phyloP scores from a whole-genome alignment of 1,284 basidiomycete genomes.

The Heliocybe sulcata region DNA sequence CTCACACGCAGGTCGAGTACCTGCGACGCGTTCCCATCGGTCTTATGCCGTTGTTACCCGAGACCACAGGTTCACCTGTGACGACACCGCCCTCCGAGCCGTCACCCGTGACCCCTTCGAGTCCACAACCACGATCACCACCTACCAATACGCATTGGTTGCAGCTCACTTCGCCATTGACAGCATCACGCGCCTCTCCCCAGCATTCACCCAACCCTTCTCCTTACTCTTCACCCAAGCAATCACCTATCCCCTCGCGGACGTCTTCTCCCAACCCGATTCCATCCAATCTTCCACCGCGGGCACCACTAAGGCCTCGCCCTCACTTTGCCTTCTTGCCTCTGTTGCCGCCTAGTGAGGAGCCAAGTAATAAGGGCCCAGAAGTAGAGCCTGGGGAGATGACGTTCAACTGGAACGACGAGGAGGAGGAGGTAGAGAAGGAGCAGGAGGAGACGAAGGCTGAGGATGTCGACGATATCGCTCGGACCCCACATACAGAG shows the following conservation, averaged over 20 bases:
- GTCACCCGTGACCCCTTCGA: neutral
- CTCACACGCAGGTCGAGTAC: neutral
- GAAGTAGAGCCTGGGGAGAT: neutral
- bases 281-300: neutral
- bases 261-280: neutral
- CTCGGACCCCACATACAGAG: neutral
- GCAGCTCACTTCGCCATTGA: neutral
- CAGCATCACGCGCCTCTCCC: neutral
- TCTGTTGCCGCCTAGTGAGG: neutral
- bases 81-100: neutral
- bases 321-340: neutral
- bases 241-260: too few relatives aligned
- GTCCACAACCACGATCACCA: neutral
- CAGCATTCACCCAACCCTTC: neutral
- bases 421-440: neutral
- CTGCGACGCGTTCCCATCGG: neutral
- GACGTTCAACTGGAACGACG: neutral
- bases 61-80: neutral
- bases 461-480: neutral
- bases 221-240: neutral
- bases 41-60: neutral
- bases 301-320: neutral
- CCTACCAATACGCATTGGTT: neutral
- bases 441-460: neutral
- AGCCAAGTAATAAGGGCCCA: neutral